These are phyloP conservation scores for Aspergillus campestris DNA, from an alignment of 495 filamentous ascomycete genomes.

Conservation along the genomic window DNA sequence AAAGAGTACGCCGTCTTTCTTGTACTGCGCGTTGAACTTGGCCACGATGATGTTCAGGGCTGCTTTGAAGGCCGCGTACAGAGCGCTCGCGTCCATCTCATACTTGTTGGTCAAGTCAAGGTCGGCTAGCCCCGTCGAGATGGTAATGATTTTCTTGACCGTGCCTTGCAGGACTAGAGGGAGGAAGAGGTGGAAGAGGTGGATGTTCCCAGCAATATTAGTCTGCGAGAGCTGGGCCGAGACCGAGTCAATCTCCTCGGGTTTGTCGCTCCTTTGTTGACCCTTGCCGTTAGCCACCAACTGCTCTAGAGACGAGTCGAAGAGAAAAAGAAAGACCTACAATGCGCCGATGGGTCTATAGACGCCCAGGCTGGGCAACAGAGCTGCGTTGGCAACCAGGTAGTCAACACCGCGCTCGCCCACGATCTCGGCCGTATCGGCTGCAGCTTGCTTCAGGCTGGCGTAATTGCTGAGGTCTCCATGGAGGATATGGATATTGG, in stretches of 20 bases:
- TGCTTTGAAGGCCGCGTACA: conserved; percentile 36
- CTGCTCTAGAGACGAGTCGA: neutral
- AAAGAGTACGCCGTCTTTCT: conserved; percentile 43
- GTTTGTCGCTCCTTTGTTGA: conserved; percentile 19
- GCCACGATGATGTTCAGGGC: conserved; percentile 36
- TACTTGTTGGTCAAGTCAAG: conserved; percentile 31
- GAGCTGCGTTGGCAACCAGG: conserved; percentile 27
- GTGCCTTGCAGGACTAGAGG: conserved; percentile 42
- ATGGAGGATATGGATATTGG: conserved; percentile 41
- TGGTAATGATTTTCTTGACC: conserved; percentile 47
- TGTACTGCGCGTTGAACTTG: conserved; percentile 44
- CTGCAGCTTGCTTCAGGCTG: conserved; percentile 29
- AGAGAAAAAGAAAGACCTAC: conserved; percentile 13
- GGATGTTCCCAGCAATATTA: conserved; percentile 41
- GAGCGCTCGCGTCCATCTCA: conserved; percentile 13
- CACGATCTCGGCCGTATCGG: conserved; percentile 16
- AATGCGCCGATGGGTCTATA: conserved; percentile 20
- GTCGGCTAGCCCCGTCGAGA: conserved; percentile 42
- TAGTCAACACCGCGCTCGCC: conserved; percentile 29
- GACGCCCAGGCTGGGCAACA: conserved; percentile 13
- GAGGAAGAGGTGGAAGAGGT: conserved; percentile 45
- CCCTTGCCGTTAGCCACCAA: too few relatives aligned
- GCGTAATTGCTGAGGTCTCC: conserved; percentile 33
- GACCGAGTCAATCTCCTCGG: conserved; percentile 17
- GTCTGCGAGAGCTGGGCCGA: conserved; percentile 21